Evolutionary conservation across 1,139 yeast species (phyloP), one percentile per base, ranked within the genome.

Genomic region (Blastobotrys persicus): DNA sequence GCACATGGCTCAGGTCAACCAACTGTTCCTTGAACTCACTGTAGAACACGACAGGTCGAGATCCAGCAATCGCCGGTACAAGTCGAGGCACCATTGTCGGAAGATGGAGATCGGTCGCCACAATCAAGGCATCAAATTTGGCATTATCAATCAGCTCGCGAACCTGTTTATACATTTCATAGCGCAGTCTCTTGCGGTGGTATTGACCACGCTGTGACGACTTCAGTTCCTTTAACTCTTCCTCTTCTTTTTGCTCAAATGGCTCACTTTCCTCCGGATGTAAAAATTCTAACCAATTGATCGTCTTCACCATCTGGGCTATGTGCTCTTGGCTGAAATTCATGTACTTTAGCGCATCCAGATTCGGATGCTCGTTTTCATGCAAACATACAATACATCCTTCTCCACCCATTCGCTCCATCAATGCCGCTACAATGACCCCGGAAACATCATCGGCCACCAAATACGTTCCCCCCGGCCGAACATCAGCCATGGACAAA

Each of bases 391-490:
- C 77, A 44, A 94, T 80, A 9, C 80, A 73, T 13, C 98, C 98
- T 45, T 80, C 71, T 2, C 92, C 88, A 50, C 81, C 81, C 94
- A 92, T 87, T 62, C 98, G 76, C 64, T 94, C 98, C 71, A 92
- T 67, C 77, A 94, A 73, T 3, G 95, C 88, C 55, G 87, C 87
- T 2, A 87, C 79, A 1, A 92, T 67, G 16, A 91, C 74, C 1
- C 98, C 97, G 28, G 95, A 89, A 23, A 96, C 85, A 61, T 92
- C 98, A 64, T 92, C 99, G 48, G 88, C 76, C 4, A 92, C 84
- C 31, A 92, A 72, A 62, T 92, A 94, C 50, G 77, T 81, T 0
- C 98, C 98, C 7, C 96, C 96, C 0, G 96, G 91, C 59, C 83
- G 79, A 18, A 92, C 79, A 63, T 92, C 89, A 1, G 84, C 96